Conservation (phyloP, 2,329 filamentous ascomycete genomes). For the Mycosphaerella sp. region DNA sequence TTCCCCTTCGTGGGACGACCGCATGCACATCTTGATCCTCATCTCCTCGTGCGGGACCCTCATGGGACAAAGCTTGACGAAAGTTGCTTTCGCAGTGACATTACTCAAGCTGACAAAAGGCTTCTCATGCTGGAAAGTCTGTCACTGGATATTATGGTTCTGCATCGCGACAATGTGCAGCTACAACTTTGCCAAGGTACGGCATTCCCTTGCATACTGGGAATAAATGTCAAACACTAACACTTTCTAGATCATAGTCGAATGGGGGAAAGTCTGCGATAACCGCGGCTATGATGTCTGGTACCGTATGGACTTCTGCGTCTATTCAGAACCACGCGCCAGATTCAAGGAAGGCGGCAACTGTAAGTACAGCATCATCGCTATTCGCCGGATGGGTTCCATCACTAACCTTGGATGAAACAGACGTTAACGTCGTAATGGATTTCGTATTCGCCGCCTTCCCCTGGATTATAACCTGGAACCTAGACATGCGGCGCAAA, state of each 20-base stretch:
- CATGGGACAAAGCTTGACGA: conserved; percentile 34
- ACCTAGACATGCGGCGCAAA: conserved; percentile 42
- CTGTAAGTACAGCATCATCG: conserved; percentile 33
- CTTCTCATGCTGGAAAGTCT: conserved; percentile 18
- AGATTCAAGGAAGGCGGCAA: conserved; percentile 49
- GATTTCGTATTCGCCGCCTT: conserved; percentile 48
- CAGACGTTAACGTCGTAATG: conserved; percentile 51
- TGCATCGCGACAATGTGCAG: conserved; percentile 46
- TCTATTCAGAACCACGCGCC: conserved; percentile 36
- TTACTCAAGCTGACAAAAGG: conserved; percentile 41
- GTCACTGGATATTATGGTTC: conserved; percentile 40
- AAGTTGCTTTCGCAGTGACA: conserved; percentile 38
- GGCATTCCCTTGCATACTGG: background rate
- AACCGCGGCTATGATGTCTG: conserved; percentile 41
- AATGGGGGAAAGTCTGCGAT: conserved; percentile 46
- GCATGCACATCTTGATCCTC: conserved; percentile 50
- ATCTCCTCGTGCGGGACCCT: conserved; percentile 37
- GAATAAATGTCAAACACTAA: background rate
- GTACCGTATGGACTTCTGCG: conserved; percentile 45
- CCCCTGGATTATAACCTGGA: conserved; percentile 47
- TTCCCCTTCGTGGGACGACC: conserved; percentile 44
- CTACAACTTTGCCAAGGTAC: conserved; percentile 43
- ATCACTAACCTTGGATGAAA: conserved; percentile 8
- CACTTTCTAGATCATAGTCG: conserved; percentile 35
- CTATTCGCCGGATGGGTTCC: background rate